Evolutionary conservation across 176 grass and related monocot species (phyloP), one percentile per base, ranked within the genome.

Genomic region (Microstegium vimineum): DNA sequence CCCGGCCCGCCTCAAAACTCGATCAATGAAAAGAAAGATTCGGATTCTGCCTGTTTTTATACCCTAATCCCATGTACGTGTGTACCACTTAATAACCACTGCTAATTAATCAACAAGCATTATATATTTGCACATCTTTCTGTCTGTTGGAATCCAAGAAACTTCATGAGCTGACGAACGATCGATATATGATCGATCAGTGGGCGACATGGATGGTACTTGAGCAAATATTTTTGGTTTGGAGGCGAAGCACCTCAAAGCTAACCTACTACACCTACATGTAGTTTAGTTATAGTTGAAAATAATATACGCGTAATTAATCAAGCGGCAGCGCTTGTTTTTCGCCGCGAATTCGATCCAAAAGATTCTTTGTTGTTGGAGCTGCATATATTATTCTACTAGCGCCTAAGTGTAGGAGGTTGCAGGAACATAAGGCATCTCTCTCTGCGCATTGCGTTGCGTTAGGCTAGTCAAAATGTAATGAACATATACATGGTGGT

Each of bases 351-450:
- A 74, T 66, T 82, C 34, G 5, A 82, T 31, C 70, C 70, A 49
- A 47, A 43, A 90, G 83, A 90, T 82, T 82, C 71, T 71, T 71
- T 34, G 67, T 13, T 70, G 67, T 10, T 73, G 70, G 70, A 20
- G 70, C 38, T n/a, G n/a, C n/a, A n/a, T n/a, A n/a, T n/a, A 90
- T 74, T 86, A 86, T 82, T 86, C 74, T 75, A 75, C 74, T 75
- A 75, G 3, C 18, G 62, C 59, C 15, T 6, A 13, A 13, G 5
- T 90, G 88, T 80, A 78, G 79, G 88, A 83, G 84, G 84, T 86
- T 87, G 84, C 84, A 90, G 84, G 80, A 87, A 83, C 88, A 90
- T 13, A 80, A 45, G 75, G 84, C 34, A 90, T 86, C 84, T 74
- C 47, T 49, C n/a, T n/a, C n/a, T n/a, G n/a, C n/a, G 35, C 35